These are phyloP conservation scores for Ustilago xerochloae DNA, from an alignment of 1,284 basidiomycete genomes.

Conservation along the genomic window DNA sequence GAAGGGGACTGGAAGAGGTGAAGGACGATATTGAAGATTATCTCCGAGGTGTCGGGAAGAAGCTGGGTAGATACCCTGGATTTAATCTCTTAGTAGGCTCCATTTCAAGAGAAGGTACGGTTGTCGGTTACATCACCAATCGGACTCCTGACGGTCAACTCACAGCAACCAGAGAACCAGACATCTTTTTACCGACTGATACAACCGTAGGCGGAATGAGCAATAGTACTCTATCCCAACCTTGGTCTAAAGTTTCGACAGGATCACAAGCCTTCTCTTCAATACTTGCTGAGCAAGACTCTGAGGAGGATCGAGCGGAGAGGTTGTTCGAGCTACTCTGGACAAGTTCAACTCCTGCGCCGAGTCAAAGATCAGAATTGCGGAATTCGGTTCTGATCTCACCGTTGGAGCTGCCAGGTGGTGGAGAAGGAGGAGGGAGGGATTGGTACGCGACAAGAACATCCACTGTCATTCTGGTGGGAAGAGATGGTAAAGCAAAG, in stretches of 20 bases:
- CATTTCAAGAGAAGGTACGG: not conserved
- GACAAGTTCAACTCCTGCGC: conserved; percentile 19
- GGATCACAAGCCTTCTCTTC: conserved; percentile 10
- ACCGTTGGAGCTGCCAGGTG: conserved; percentile 16
- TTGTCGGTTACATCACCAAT: conserved; percentile 40
- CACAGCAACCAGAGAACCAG: not conserved
- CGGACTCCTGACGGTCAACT: conserved; percentile 20
- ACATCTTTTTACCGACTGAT: conserved; percentile 8
- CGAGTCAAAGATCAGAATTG: conserved; percentile 18
- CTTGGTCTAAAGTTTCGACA: conserved; percentile 35
- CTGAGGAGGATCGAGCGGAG: conserved; percentile 20
- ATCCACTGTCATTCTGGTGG: conserved; percentile 38
- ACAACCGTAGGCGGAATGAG: conserved; percentile 21
- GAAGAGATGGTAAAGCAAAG: conserved; percentile 16
- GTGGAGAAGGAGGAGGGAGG: not conserved
- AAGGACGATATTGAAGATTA: conserved; percentile 9
- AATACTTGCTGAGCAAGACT: not conserved
- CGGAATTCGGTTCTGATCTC: conserved; percentile 42
- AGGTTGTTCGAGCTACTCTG: conserved; percentile 35
- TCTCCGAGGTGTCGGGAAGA: not conserved
- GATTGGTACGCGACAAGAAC: conserved; percentile 54
- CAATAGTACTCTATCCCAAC: conserved; percentile 34
- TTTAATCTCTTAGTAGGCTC: conserved; percentile 57
- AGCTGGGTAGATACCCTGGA: conserved; percentile 41
- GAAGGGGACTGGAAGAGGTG: not conserved